These are phyloP conservation scores for Tricholoma saponaceum DNA, from an alignment of 768 basidiomycete genomes.

Conservation along the genomic window DNA sequence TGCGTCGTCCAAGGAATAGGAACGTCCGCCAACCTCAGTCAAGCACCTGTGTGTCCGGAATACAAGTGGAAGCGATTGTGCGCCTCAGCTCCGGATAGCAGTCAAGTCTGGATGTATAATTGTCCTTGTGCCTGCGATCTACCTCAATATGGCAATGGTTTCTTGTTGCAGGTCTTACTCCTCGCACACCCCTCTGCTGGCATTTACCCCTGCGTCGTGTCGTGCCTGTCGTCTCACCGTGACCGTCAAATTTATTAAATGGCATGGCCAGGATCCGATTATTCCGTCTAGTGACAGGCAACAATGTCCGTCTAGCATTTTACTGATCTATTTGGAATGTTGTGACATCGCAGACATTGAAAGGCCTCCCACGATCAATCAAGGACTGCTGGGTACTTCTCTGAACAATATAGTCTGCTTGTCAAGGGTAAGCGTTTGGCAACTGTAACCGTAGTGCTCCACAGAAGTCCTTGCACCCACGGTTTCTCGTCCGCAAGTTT, in stretches of 20 bases:
- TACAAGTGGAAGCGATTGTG: no score
- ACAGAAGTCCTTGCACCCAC: neutral
- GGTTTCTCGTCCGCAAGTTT: no score
- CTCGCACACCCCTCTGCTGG: neutral
- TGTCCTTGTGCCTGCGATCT: neutral
- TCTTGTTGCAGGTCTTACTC: neutral
- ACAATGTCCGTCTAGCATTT: neutral
- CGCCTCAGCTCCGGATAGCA: no score
- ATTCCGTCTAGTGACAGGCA: neutral
- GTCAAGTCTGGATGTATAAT: no score
- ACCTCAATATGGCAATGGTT: no score
- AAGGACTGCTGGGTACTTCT: no score
- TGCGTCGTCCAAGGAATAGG: neutral
- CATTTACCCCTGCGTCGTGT: neutral
- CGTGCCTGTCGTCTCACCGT: neutral
- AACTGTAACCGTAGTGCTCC: no score
- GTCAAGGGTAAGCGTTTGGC: no score
- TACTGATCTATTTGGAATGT: no score
- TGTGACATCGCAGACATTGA: neutral
- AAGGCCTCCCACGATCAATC: neutral
- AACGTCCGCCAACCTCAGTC: neutral
- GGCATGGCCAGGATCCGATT: neutral
- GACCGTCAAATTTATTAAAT: neutral
- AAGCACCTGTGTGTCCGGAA: neutral
- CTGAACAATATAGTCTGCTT: no score